Evolutionary conservation across 768 basidiomycete species (phyloP).

Genomic region (Tricholoma furcatifolium): DNA sequence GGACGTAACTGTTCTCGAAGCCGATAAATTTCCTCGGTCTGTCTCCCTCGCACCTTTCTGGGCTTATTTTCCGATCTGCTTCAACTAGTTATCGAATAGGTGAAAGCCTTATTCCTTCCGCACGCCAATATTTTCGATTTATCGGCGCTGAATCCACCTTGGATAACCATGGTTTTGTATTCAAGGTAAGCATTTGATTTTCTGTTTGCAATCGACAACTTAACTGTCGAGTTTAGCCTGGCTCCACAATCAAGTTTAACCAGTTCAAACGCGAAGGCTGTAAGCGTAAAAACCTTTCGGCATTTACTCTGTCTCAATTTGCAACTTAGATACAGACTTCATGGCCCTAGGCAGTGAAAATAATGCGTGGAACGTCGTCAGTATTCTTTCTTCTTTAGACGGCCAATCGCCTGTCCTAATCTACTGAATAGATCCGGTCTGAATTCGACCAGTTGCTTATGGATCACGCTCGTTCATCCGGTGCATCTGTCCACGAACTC

Average conservation of each 20-base stretch:
- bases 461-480: slow-evolving; percentile 51
- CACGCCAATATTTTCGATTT: slow-evolving; percentile 57
- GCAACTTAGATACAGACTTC: slow-evolving; percentile 54
- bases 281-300: slow-evolving; percentile 26
- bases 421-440: slow-evolving; percentile 44
- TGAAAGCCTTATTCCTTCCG: slow-evolving; percentile 60
- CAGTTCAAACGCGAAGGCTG: slow-evolving; percentile 66
- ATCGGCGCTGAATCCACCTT: slow-evolving; percentile 57
- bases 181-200: slow-evolving; percentile 37
- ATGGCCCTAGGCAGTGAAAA: slow-evolving; percentile 52
- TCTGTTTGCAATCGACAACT: neutral
- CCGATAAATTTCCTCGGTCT: slow-evolving; percentile 52
- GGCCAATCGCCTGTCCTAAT: neutral
- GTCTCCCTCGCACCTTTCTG: slow-evolving; percentile 1
- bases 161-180: slow-evolving; percentile 44
- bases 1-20: slow-evolving; percentile 52
- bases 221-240: slow-evolving; percentile 37
- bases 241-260: slow-evolving; percentile 63
- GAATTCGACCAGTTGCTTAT: slow-evolving; percentile 62
- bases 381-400: slow-evolving; percentile 19
- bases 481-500: slow-evolving; percentile 52
- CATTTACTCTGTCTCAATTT: neutral
- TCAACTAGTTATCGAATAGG: slow-evolving; percentile 52
- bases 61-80: neutral
- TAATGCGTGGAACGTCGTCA: slow-evolving; percentile 61